These are phyloP conservation scores for Fusarium pininemorale DNA, from an alignment of 2,329 filamentous ascomycete genomes.

Conservation along the genomic window DNA sequence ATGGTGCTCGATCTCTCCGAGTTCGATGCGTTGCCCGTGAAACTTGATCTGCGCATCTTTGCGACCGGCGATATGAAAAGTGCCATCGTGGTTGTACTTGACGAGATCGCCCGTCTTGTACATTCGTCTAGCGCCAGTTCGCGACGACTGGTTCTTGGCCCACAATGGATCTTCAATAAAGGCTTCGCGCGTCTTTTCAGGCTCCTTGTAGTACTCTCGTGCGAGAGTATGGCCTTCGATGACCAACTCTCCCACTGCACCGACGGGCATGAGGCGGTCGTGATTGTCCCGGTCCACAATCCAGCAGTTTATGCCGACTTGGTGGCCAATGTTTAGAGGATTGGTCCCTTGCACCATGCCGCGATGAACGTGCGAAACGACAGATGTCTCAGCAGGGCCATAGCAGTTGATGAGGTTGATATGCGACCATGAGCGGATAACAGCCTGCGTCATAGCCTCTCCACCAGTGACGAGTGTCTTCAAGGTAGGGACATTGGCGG, in stretches of 20 bases:
- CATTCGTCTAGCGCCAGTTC: background rate
- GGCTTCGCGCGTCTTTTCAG: conserved; percentile 44
- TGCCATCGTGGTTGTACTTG: conserved; percentile 41
- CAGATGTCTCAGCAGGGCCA: conserved; percentile 36
- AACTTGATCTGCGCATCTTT: conserved; percentile 47
- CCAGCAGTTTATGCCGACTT: conserved; percentile 38
- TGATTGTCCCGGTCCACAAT: conserved; percentile 41
- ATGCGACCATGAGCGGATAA: conserved; percentile 36
- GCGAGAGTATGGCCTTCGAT: conserved; percentile 54
- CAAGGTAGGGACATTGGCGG: conserved; percentile 25
- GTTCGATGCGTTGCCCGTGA: conserved; percentile 47
- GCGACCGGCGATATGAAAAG: conserved; percentile 38
- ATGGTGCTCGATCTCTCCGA: conserved; percentile 46
- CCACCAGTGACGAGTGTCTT: conserved; percentile 38
- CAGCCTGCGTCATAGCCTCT: conserved; percentile 36
- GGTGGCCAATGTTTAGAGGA: conserved; percentile 33
- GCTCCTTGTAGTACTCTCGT: conserved; percentile 58
- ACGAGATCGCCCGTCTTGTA: conserved; percentile 40
- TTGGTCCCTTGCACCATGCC: conserved; percentile 28
- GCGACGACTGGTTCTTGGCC: background rate
- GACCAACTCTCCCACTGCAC: conserved; percentile 47
- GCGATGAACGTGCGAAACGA: conserved; percentile 30
- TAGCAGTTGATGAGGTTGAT: conserved; percentile 39
- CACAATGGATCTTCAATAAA: conserved; percentile 40
- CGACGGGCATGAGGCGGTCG: conserved; percentile 43